phyloP scores from a whole-genome alignment of 495 filamentous ascomycete genomes.

The Durotheca rogersii region DNA sequence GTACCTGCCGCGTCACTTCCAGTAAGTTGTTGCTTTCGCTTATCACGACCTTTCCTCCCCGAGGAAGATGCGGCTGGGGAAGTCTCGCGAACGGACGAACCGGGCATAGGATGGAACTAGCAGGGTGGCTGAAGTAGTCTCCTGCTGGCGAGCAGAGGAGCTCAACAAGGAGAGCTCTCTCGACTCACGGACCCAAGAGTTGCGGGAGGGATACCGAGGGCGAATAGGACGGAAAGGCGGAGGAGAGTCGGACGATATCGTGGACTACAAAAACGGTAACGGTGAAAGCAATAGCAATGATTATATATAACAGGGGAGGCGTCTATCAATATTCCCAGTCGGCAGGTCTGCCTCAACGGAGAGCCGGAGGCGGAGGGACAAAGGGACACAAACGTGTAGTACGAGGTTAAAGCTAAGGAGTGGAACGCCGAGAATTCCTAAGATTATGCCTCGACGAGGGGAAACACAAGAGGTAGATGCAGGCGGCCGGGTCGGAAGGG shows the following conservation, averaged over 20 bases:
- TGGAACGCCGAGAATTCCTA: slow-evolving; percentile 10
- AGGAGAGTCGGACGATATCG: slow-evolving; percentile 8
- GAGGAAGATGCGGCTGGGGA: slow-evolving; percentile 34
- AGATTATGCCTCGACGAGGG: slow-evolving; percentile 9
- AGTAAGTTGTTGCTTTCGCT: slow-evolving; percentile 35
- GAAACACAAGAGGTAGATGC: slow-evolving; percentile 23
- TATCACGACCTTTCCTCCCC: slow-evolving; percentile 32
- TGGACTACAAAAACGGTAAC: neutral
- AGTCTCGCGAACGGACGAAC: slow-evolving; percentile 43
- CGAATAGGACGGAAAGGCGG: slow-evolving; percentile 1
- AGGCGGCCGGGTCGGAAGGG: slow-evolving; percentile 16
- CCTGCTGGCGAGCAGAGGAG: slow-evolving; percentile 43
- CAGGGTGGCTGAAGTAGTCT: slow-evolving; percentile 37
- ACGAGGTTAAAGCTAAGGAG: slow-evolving; percentile 22
- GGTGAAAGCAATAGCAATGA: neutral
- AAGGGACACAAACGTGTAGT: slow-evolving; percentile 31
- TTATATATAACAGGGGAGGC: slow-evolving; percentile 1
- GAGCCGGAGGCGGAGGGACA: slow-evolving; percentile 21
- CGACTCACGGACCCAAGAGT: slow-evolving; percentile 14
- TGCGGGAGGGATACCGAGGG: slow-evolving; percentile 21
- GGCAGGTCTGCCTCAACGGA: slow-evolving; percentile 15
- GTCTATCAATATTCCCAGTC: slow-evolving; percentile 2
- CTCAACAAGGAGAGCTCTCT: slow-evolving; percentile 28
- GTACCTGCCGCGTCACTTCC: slow-evolving; percentile 38
- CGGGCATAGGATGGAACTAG: slow-evolving; percentile 48